phyloP scores from a whole-genome alignment of 1,139 yeast genomes.

The Saccharomyces uvarum region DNA sequence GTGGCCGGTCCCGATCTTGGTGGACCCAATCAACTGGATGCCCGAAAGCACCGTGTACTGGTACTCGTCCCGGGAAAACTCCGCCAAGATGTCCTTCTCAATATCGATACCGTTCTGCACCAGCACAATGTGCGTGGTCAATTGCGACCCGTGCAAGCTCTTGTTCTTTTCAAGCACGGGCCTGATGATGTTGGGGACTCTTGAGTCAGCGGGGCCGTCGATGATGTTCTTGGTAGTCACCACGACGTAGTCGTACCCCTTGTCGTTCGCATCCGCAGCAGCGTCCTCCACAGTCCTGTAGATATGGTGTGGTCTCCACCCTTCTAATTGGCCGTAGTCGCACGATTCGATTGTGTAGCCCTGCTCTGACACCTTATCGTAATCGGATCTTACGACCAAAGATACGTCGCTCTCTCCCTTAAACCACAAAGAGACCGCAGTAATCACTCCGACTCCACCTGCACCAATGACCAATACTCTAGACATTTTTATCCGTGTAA shows the following conservation, averaged over 20 bases:
- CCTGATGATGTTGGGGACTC: conserved; percentile 41
- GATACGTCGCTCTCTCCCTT: conserved; percentile 38
- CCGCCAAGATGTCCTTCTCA: conserved; percentile 40
- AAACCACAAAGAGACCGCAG: conserved; percentile 43
- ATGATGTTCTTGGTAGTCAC: conserved; percentile 55
- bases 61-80: conserved; percentile 35
- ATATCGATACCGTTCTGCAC: conserved; percentile 56
- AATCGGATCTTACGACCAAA: conserved; percentile 47
- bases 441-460: conserved; percentile 55
- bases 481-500: conserved; percentile 4
- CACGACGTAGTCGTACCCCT: conserved; percentile 45
- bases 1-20: conserved; percentile 29
- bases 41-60: conserved; percentile 40
- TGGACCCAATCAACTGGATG: conserved; percentile 42
- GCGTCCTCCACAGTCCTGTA: conserved; percentile 39
- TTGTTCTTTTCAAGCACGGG: conserved; percentile 38
- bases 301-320: conserved; percentile 45
- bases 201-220: conserved; percentile 36
- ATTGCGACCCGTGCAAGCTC: conserved; percentile 6
- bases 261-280: conserved; percentile 29
- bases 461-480: conserved; percentile 41
- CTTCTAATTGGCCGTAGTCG: conserved; percentile 41
- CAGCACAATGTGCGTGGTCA: conserved; percentile 39
- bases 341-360: conserved; percentile 46
- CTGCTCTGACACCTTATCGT: conserved; percentile 36